These are phyloP conservation scores for Ilyonectria sp. DNA, from an alignment of 2,329 filamentous ascomycete genomes.

Conservation along the genomic window DNA sequence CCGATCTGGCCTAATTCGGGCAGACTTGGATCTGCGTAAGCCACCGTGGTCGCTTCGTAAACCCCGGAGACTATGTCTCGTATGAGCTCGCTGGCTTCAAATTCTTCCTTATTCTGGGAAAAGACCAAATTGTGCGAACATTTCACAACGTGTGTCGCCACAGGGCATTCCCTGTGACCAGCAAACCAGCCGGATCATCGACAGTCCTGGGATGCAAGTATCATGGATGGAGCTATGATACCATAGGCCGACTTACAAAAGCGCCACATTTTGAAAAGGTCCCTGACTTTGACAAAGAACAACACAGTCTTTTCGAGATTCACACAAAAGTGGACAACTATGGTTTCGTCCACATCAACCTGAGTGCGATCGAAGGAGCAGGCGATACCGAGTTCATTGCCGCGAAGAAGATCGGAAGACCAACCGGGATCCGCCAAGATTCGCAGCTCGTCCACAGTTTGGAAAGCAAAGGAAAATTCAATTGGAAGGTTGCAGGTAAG, in stretches of 20 bases:
- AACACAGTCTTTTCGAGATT: constrained; percentile 47
- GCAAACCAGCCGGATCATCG: constrained; percentile 54
- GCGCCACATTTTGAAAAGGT: constrained; percentile 59
- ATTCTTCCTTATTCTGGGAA: constrained; percentile 55
- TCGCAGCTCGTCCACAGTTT: constrained; percentile 13
- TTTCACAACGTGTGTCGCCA: constrained; percentile 63
- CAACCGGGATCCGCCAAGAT: background rate
- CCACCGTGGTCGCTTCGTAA: constrained; percentile 53
- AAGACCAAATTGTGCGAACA: constrained; percentile 46
- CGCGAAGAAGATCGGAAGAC: background rate
- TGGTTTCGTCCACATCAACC: constrained; percentile 29
- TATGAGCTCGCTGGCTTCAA: constrained; percentile 54
- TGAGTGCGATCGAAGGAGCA: constrained; percentile 3
- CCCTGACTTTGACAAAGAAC: constrained; percentile 55
- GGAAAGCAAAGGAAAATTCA: constrained; percentile 24
- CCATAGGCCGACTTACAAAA: constrained; percentile 59
- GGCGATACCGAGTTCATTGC: background rate
- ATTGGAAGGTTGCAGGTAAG: constrained; percentile 32
- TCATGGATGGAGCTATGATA: constrained; percentile 62
- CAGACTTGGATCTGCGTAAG: constrained; percentile 57
- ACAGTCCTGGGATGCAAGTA: constrained; percentile 60
- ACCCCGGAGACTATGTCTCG: constrained; percentile 54
- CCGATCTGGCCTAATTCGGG: constrained; percentile 32
- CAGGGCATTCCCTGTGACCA: constrained; percentile 59
- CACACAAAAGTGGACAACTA: constrained; percentile 7